Conservation (phyloP, 768 basidiomycete genomes). For the Russula griseocarnosa region DNA sequence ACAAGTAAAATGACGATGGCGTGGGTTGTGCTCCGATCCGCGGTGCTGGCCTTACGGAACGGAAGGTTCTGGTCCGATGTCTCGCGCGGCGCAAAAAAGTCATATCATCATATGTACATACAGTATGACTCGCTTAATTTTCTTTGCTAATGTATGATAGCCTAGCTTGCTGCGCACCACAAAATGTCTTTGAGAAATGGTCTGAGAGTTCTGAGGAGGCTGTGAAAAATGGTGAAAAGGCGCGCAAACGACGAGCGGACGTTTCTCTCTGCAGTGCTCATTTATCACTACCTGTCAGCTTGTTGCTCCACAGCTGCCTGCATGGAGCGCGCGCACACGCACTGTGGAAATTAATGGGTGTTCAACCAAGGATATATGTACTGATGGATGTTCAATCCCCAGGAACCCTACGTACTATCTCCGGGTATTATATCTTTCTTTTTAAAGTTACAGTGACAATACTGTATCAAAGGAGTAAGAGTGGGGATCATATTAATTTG, state of each 20-base stretch:
- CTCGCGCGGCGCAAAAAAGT: too few species aligned
- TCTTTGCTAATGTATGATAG: too few species aligned
- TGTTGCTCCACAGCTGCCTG: not conserved
- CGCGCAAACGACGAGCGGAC: not conserved
- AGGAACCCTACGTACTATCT: slow-evolving; percentile 16
- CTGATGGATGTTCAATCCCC: not conserved
- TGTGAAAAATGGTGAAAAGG: not conserved
- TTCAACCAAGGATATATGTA: slow-evolving; percentile 2
- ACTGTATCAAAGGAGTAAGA: slow-evolving; percentile 9
- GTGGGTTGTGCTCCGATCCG: too few species aligned
- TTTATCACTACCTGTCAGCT: not conserved
- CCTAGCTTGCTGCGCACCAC: too few species aligned
- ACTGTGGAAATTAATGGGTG: slow-evolving; percentile 17
- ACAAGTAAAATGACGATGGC: not conserved
- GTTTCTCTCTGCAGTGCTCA: too few species aligned
- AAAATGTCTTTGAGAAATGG: too few species aligned
- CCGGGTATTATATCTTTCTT: slow-evolving; percentile 5
- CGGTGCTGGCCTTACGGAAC: too few species aligned
- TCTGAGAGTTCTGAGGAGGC: too few species aligned
- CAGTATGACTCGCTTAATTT: too few species aligned
- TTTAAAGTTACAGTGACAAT: not conserved
- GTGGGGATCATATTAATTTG: not conserved
- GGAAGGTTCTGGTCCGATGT: too few species aligned
- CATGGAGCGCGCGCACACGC: not conserved
- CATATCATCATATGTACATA: too few species aligned